Evolutionary conservation across 2,329 filamentous ascomycete species (phyloP).

Genomic region (Bretziella fagacearum): DNA sequence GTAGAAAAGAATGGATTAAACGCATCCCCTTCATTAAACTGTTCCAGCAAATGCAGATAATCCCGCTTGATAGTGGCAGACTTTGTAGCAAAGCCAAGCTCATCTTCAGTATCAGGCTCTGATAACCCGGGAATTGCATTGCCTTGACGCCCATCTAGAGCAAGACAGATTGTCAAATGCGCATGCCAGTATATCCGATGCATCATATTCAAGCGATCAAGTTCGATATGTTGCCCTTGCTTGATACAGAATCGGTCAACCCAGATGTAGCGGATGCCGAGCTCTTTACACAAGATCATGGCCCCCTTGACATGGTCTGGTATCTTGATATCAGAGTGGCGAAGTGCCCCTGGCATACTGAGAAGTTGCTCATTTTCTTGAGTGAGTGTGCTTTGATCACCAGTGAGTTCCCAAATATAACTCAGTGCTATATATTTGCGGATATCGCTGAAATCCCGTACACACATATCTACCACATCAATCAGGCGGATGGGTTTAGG

Average conservation of each 20-base stretch:
- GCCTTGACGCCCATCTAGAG: neutral
- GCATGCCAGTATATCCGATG: neutral
- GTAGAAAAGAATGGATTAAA: no score
- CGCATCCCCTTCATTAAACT: no score
- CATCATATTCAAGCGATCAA: neutral
- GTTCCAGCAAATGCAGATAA: no score
- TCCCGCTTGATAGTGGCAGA: neutral
- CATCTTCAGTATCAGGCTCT: neutral
- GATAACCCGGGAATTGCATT: neutral
- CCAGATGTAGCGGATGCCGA: neutral
- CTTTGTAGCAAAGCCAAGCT: neutral
- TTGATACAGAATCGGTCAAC: slow-evolving; percentile 1
- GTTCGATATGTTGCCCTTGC: neutral
- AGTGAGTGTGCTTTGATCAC: neutral
- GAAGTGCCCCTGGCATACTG: neutral
- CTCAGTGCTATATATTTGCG: neutral
- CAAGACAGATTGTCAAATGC: neutral
- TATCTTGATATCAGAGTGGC: neutral
- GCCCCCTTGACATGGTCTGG: slow-evolving; percentile 1
- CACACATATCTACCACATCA: no score
- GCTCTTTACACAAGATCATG: neutral
- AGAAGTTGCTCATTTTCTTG: neutral
- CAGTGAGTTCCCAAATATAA: neutral
- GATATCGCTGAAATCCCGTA: neutral
- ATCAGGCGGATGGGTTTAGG: no score